Percentiles rank a stretch among this genome's conserved stretches.
These are phyloP conservation scores for Biscutella laevigata DNA, from an alignment of 441 rosid genomes.

Conservation along the genomic window DNA sequence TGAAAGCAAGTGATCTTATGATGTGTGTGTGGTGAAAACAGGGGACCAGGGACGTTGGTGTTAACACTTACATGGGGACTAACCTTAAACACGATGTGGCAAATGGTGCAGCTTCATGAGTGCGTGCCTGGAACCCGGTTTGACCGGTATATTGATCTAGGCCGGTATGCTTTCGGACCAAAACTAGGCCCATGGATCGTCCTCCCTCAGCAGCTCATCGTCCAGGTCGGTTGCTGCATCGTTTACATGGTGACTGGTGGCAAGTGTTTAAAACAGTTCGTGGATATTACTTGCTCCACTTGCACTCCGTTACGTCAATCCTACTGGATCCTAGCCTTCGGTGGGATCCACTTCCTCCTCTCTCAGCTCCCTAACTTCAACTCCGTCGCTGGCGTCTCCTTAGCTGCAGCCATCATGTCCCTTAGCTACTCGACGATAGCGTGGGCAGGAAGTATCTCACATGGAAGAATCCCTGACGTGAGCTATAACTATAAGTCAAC, in stretches of 20 bases:
- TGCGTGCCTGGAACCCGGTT: constrained; percentile 84
- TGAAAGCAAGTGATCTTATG: not conserved
- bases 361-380: constrained; percentile 91
- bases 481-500: constrained; percentile 56
- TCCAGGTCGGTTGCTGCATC: constrained; percentile 79
- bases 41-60: constrained; percentile 81
- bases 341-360: constrained; percentile 76
- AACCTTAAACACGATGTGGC: constrained; percentile 89
- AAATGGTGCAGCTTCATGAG: constrained; percentile 84
- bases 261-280: constrained; percentile 73
- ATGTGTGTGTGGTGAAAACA: constrained; percentile 24
- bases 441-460: constrained; percentile 66
- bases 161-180: constrained; percentile 69
- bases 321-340: constrained; percentile 84
- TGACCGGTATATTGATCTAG: constrained; percentile 78
- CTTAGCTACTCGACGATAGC: constrained; percentile 95
- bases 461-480: constrained; percentile 50
- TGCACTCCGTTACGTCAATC: constrained; percentile 65
- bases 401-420: constrained; percentile 91
- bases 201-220: constrained; percentile 85
- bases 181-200: constrained; percentile 85
- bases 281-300: constrained; percentile 62
- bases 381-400: constrained; percentile 80
- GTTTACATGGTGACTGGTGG: constrained; percentile 97
- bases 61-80: constrained; percentile 68